A percentile compares a stretch with the other conserved stretches of the same genome.
Conservation (phyloP, 495 filamentous ascomycete genomes). For the Daldinia childiae region DNA sequence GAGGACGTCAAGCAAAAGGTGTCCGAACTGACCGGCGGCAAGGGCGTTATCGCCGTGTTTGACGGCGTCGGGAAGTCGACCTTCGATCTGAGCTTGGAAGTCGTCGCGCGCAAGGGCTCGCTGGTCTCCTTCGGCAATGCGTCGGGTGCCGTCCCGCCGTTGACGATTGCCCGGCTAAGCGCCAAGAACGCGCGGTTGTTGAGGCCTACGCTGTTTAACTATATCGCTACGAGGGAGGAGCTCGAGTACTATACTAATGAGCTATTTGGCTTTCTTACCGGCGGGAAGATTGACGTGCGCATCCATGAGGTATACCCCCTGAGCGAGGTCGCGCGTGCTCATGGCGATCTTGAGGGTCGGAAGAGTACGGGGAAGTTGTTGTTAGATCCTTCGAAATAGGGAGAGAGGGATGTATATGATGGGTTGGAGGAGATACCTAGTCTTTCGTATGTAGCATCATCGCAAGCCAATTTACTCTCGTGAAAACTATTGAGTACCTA, state of each 20-base stretch:
- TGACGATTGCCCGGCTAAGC: slow-evolving; percentile 71
- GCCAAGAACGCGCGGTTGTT: slow-evolving; percentile 84
- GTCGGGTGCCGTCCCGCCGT: slow-evolving; percentile 77
- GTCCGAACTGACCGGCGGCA: slow-evolving; percentile 72
- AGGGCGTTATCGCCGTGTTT: slow-evolving; percentile 83
- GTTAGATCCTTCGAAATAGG: slow-evolving; percentile 53
- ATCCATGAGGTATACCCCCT: slow-evolving; percentile 88
- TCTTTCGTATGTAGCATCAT: background rate
- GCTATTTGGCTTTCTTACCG: slow-evolving; percentile 75
- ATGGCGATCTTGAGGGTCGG: slow-evolving; percentile 82
- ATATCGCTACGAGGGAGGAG: slow-evolving; percentile 80
- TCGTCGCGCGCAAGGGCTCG: slow-evolving; percentile 82
- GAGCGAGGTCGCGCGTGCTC: slow-evolving; percentile 76
- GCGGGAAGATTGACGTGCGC: slow-evolving; percentile 73
- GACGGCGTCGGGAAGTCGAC: slow-evolving; percentile 90
- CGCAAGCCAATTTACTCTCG: background rate
- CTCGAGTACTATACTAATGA: slow-evolving; percentile 74
- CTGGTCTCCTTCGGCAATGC: slow-evolving; percentile 90
- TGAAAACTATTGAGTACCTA: background rate
- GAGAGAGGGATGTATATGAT: background rate
- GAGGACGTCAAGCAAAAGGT: slow-evolving; percentile 73
- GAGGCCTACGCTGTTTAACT: slow-evolving; percentile 77
- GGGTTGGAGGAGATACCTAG: background rate
- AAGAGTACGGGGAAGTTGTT: slow-evolving; percentile 85
- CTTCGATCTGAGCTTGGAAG: slow-evolving; percentile 84